Evolutionary conservation across 2,329 filamentous ascomycete species (phyloP).

Genomic region (Gnomoniopsis sp.): DNA sequence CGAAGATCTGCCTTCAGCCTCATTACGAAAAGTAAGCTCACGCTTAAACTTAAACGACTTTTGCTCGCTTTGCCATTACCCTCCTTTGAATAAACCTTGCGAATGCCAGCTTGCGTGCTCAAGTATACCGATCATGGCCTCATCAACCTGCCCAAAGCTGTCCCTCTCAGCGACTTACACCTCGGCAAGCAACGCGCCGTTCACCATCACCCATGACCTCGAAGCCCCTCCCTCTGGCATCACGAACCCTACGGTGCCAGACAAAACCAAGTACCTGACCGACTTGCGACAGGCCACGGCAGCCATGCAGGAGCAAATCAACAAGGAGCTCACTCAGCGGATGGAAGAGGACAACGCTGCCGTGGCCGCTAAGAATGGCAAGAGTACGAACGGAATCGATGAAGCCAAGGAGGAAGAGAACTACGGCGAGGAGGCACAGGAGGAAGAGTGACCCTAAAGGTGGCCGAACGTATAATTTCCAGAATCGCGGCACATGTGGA

Average conservation of each 20-base stretch:
- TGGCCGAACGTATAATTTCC: too few species aligned
- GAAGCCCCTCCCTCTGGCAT: slow-evolving; percentile 31
- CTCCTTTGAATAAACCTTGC: slow-evolving; percentile 15
- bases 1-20: background rate
- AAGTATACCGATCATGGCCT: slow-evolving; percentile 13
- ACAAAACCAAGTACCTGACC: slow-evolving; percentile 58
- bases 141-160: slow-evolving; percentile 11
- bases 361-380: slow-evolving; percentile 30
- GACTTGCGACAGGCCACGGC: slow-evolving; percentile 55
- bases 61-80: too few species aligned
- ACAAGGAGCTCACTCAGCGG: slow-evolving; percentile 65
- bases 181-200: slow-evolving; percentile 47
- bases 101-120: too few species aligned
- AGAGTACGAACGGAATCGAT: slow-evolving; percentile 33
- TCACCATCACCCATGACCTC: slow-evolving; percentile 38
- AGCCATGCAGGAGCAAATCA: slow-evolving; percentile 63
- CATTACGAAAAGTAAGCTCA: background rate
- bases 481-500: too few species aligned
- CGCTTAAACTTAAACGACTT: background rate
- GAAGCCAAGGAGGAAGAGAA: slow-evolving; percentile 67
- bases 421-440: slow-evolving; percentile 78
- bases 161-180: slow-evolving; percentile 51
- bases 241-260: slow-evolving; percentile 27
- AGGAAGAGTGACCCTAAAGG: slow-evolving; percentile 69
- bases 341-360: slow-evolving; percentile 70